phyloP scores from a whole-genome alignment of 441 rosid species.

The Pelargonium myrrhifolium region DNA sequence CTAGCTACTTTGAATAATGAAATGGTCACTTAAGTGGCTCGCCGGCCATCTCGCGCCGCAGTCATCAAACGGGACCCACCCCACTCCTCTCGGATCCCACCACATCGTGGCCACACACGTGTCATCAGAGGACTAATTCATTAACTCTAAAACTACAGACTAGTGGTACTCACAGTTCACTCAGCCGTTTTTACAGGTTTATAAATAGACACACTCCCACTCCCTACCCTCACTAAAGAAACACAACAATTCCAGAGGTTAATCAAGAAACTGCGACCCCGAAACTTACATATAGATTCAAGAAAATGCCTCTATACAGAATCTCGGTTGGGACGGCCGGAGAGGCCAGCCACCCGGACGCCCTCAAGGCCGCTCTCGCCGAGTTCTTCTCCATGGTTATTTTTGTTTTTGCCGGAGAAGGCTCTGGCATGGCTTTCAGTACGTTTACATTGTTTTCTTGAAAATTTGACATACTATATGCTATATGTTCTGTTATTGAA shows the following conservation, averaged over 20 bases:
- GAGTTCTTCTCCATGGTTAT: constrained; percentile 54
- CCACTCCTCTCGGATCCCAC: not conserved
- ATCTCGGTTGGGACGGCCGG: constrained; percentile 39
- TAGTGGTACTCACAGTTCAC: constrained; percentile 23
- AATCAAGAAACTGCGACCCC: not conserved
- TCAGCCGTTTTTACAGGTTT: constrained; percentile 33
- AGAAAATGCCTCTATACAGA: constrained; percentile 36
- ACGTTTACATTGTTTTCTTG: constrained; percentile 14
- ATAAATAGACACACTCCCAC: constrained; percentile 15
- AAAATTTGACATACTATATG: not conserved
- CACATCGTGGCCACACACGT: constrained; percentile 24
- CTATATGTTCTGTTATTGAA: not conserved
- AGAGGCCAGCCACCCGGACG: constrained; percentile 45
- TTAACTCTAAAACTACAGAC: constrained; percentile 27
- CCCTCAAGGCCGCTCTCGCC: constrained; percentile 42
- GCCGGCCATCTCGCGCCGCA: not conserved
- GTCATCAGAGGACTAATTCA: constrained; percentile 14
- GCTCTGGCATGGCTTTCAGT: constrained; percentile 57
- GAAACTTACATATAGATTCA: not conserved
- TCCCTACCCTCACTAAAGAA: not conserved
- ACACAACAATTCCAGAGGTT: not conserved
- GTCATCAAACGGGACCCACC: constrained; percentile 21
- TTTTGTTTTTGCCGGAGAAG: constrained; percentile 60
- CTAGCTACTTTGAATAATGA: no score
- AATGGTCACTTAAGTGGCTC: no score